Evolutionary conservation across 1,284 basidiomycete species (phyloP).

Genomic region (Malassezia sympodialis): DNA sequence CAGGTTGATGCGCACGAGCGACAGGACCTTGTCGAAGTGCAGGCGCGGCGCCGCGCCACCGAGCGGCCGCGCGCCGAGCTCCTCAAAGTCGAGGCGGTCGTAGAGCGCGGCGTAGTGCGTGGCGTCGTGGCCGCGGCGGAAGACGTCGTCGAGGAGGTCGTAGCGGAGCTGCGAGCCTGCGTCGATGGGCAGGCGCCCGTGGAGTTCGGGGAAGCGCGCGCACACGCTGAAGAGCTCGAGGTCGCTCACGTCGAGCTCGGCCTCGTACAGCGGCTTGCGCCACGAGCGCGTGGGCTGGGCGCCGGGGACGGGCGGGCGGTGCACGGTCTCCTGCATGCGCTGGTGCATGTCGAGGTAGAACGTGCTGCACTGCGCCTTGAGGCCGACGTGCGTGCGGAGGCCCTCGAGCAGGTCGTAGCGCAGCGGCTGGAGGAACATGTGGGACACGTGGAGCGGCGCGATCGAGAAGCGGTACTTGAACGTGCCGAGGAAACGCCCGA

Average conservation of each 20-base stretch:
- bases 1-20: constrained; percentile 74
- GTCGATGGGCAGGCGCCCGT: constrained; percentile 18
- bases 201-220: constrained; percentile 57
- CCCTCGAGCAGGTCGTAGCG: constrained; percentile 67
- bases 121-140: constrained; percentile 59
- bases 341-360: constrained; percentile 89
- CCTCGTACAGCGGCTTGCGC: constrained; percentile 85
- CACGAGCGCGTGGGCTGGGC: constrained; percentile 18
- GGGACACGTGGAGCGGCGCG: constrained; percentile 70
- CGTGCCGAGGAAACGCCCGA: constrained; percentile 77
- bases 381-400: constrained; percentile 66
- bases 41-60: constrained; percentile 52
- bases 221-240: constrained; percentile 69
- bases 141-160: constrained; percentile 71
- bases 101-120: constrained; percentile 23
- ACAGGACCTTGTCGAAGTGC: constrained; percentile 60
- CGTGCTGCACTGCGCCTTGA: constrained; percentile 69
- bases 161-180: constrained; percentile 28
- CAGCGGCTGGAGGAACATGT: constrained; percentile 73
- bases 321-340: constrained; percentile 64
- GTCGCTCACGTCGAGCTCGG: constrained; percentile 69
- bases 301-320: constrained; percentile 43
- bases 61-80: constrained; percentile 57
- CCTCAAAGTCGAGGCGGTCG: constrained; percentile 72
- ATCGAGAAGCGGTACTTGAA: constrained; percentile 82